Percentiles rank a stretch among this genome's conserved stretches.
These are phyloP conservation scores for Dactylellina leptospora DNA, from an alignment of 2,329 filamentous ascomycete species.

Conservation along the genomic window DNA sequence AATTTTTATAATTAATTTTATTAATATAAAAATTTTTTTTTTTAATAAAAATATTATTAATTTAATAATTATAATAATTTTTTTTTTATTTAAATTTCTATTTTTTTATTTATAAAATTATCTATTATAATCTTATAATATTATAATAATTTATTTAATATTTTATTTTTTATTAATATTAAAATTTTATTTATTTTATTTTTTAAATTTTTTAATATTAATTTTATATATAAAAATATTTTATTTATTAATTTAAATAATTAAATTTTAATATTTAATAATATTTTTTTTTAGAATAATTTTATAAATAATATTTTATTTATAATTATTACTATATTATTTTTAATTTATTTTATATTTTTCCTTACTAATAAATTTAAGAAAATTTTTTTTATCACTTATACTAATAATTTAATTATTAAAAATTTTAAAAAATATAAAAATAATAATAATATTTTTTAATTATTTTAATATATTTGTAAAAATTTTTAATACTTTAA, in stretches of 20 bases:
- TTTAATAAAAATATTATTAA: slow-evolving; percentile 4
- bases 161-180: slow-evolving; percentile 18
- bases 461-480: neutral
- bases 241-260: neutral
- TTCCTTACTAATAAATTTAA: neutral
- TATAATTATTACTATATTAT: neutral
- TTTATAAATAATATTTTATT: neutral
- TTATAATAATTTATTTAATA: too few species aligned
- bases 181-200: slow-evolving; percentile 13
- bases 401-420: neutral
- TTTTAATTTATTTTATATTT: neutral
- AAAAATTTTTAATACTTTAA: neutral
- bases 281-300: neutral
- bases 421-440: neutral
- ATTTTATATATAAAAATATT: slow-evolving; percentile 11
- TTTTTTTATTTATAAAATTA: too few species aligned
- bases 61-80: slow-evolving; percentile 9
- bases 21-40: slow-evolving; percentile 4
- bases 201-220: neutral
- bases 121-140: too few species aligned
- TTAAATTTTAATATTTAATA: neutral
- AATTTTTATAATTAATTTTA: neutral
- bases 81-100: too few species aligned
- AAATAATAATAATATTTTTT: neutral
- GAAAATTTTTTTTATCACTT: neutral